Evolutionary conservation across 805 yeast species (phyloP).

Genomic region (Kluyveromyces siamensis): DNA sequence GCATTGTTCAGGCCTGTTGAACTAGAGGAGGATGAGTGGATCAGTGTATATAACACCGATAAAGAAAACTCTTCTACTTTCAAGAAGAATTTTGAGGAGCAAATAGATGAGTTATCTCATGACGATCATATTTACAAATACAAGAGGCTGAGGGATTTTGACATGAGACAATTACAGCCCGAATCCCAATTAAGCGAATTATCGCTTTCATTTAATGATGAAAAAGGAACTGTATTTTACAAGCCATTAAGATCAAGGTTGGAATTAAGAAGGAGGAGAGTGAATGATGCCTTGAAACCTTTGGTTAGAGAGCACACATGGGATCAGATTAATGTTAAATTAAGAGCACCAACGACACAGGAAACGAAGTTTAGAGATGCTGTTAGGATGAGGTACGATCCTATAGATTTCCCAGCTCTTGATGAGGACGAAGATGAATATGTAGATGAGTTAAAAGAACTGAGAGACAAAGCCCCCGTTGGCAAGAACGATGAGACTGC

Average conservation of each 20-base stretch:
- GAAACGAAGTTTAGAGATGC: slow-evolving; percentile 52
- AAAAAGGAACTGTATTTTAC: slow-evolving; percentile 55
- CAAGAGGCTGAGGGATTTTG: slow-evolving; percentile 69
- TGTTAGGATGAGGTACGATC: slow-evolving; percentile 54
- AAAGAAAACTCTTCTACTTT: slow-evolving; percentile 34
- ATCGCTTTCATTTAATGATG: slow-evolving; percentile 49
- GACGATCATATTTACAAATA: slow-evolving; percentile 46
- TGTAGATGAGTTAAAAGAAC: neutral
- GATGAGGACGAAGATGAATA: slow-evolving; percentile 22
- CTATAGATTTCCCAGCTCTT: slow-evolving; percentile 46
- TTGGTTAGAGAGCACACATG: slow-evolving; percentile 45
- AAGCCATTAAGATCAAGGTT: slow-evolving; percentile 71
- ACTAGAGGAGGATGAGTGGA: slow-evolving; percentile 66
- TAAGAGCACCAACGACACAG: slow-evolving; percentile 55
- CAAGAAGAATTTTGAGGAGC: slow-evolving; percentile 32
- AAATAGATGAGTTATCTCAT: slow-evolving; percentile 28
- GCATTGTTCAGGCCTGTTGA: slow-evolving; percentile 69
- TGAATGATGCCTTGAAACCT: slow-evolving; percentile 34
- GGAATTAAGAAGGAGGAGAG: slow-evolving; percentile 78
- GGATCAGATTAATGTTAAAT: slow-evolving; percentile 44
- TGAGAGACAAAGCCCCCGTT: neutral
- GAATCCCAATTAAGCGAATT: slow-evolving; percentile 40
- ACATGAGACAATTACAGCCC: slow-evolving; percentile 44
- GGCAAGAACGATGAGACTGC: neutral
- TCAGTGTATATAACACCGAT: slow-evolving; percentile 53